A percentile compares a stretch with the other conserved stretches of the same genome.
Conservation (phyloP, 2,329 filamentous ascomycete genomes). For the Thermochaetoides dissita region DNA sequence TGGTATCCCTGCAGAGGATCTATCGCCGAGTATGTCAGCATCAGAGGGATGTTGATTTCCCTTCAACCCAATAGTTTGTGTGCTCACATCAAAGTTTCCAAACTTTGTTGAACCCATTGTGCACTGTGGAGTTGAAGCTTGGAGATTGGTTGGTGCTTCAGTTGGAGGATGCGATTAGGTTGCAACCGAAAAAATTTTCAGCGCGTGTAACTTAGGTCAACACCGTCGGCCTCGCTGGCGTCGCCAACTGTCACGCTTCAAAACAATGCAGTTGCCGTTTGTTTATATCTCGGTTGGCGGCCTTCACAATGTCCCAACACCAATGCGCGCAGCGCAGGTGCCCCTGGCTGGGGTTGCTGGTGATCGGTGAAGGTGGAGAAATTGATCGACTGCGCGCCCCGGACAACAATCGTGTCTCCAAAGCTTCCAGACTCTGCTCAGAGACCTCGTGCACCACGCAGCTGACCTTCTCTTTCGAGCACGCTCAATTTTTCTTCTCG, state of each 20-base stretch:
- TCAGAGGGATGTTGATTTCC: no score
- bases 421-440: no score
- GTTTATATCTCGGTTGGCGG: background rate
- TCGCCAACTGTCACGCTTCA: no score
- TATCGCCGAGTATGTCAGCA: no score
- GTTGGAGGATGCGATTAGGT: conserved; percentile 7
- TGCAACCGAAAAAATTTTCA: conserved; percentile 2
- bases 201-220: no score
- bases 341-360: conserved; percentile 1
- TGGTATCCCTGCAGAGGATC: conserved; percentile 61
- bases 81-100: conserved; percentile 44
- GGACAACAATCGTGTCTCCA: no score
- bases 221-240: no score
- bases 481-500: background rate
- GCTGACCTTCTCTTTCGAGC: conserved; percentile 3
- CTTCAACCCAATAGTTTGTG: conserved; percentile 7
- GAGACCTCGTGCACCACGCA: background rate
- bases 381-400: background rate
- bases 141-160: conserved; percentile 1
- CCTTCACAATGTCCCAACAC: background rate
- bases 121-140: conserved; percentile 9
- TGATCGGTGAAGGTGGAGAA: conserved; percentile 7
- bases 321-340: background rate
- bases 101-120: conserved; percentile 48
- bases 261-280: background rate